These are phyloP conservation scores for Monilinia polystroma DNA, from an alignment of 2,329 filamentous ascomycete genomes.

Conservation along the genomic window DNA sequence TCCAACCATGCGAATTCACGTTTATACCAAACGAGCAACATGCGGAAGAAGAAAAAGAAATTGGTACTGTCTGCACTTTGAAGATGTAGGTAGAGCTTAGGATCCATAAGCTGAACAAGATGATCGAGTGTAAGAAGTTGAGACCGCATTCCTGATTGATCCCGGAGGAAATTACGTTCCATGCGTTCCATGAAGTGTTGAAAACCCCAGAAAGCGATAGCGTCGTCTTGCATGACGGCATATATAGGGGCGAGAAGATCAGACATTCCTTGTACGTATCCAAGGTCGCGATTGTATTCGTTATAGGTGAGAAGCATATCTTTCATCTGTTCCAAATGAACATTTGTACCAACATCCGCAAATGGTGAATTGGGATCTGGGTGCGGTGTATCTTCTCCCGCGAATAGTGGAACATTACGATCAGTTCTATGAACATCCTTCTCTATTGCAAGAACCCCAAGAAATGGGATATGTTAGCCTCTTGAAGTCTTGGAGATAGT, in stretches of 20 bases:
- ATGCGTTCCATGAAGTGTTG: slow-evolving; percentile 96
- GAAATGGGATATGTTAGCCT: slow-evolving; percentile 49
- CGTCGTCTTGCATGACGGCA: slow-evolving; percentile 95
- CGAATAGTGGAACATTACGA: slow-evolving; percentile 90
- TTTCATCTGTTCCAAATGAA: slow-evolving; percentile 98
- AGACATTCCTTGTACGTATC: slow-evolving; percentile 98
- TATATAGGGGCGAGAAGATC: slow-evolving; percentile 95
- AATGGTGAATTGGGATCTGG: slow-evolving; percentile 96
- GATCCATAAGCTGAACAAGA: slow-evolving; percentile 94
- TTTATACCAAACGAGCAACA: slow-evolving; percentile 99
- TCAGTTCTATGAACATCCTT: slow-evolving; percentile 99
- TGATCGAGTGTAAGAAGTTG: slow-evolving; percentile 91
- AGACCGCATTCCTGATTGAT: slow-evolving; percentile 92
- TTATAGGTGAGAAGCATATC: slow-evolving; percentile 99
- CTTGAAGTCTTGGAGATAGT: slow-evolving; percentile 13
- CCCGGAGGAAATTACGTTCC: slow-evolving; percentile 94
- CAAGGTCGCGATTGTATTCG: slow-evolving; percentile 92
- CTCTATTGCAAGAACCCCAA: slow-evolving; percentile 62
- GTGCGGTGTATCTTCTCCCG: slow-evolving; percentile 93
- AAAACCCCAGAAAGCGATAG: slow-evolving; percentile 95
- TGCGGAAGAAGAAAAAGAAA: slow-evolving; percentile 99
- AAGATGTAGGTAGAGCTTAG: slow-evolving; percentile 86
- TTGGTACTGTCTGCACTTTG: slow-evolving; percentile 92
- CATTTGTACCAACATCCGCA: slow-evolving; percentile 88
- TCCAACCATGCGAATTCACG: slow-evolving; percentile 91